Percentiles rank a stretch among this genome's conserved stretches.
Evolutionary conservation across 1,284 basidiomycete species (phyloP).

Genomic region (Leccinum subatratum): DNA sequence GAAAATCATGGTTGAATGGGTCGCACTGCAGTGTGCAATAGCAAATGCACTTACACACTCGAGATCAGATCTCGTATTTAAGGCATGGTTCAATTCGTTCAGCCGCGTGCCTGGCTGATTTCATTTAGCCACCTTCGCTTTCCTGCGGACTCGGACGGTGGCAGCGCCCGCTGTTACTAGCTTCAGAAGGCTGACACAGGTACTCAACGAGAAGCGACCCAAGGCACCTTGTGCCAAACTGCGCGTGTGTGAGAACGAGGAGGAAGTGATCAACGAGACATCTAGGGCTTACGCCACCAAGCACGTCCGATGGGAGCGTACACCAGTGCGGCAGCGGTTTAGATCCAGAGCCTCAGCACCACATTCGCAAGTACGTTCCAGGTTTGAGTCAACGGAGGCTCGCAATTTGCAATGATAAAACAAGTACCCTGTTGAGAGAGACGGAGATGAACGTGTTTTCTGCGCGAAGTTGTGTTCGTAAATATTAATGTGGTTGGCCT

Average conservation of each 20-base stretch:
- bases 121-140: constrained; percentile 37
- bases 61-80: constrained; percentile 37
- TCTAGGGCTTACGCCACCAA: constrained; percentile 25
- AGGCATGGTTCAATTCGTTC: constrained; percentile 26
- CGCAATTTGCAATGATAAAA: constrained; percentile 22
- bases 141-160: constrained; percentile 26
- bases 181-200: constrained; percentile 24
- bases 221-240: constrained; percentile 13
- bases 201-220: constrained; percentile 23
- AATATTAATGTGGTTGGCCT: constrained; percentile 15
- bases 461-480: constrained; percentile 9
- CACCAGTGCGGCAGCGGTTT: constrained; percentile 9
- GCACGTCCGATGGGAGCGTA: constrained; percentile 19
- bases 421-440: constrained; percentile 13
- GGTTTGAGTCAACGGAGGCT: constrained; percentile 6
- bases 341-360: constrained; percentile 26
- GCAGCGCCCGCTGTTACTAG: constrained; percentile 15
- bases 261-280: constrained; percentile 21
- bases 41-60: constrained; percentile 31
- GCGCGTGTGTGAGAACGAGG: constrained; percentile 23
- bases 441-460: constrained; percentile 30
- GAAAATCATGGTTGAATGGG: constrained; percentile 33
- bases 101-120: constrained; percentile 33
- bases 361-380: constrained; percentile 3
- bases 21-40: constrained; percentile 33